Base-by-base conservation (phyloP, 352 stramenopile species). In the Peronospora belbahrii region DNA sequence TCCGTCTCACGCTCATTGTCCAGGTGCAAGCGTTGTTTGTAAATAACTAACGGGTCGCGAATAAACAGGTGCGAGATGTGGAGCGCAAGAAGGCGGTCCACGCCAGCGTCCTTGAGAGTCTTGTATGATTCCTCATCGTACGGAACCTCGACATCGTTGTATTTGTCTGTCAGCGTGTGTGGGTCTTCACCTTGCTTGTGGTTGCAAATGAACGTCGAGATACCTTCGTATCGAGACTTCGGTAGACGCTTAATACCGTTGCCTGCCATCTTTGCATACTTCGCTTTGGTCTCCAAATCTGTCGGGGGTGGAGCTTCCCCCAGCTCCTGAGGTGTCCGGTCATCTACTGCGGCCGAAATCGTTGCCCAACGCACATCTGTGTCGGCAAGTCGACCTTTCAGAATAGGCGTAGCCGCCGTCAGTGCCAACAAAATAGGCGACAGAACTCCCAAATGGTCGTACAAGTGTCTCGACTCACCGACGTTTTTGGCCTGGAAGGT, bases 51-150 rank as follows among this genome's bases (percentile, higher is more conserved):
- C 41, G 96, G 95, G 75, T 99, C 97, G 53, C 97, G 88, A 52
- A 98, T 96, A 56, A 99, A 99, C 20, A 99, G 68, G 64, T 99
- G 96, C 45, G 96, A 90, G 40, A 99, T 95, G 70, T 99, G 97
- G 42, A 96, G 82, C 20, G 96, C 91, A 6, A 99, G 77, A 39
- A 96, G 72, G 7, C 76, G 74, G 67, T 99, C 97, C 42, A 99
- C 85, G 43, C 92, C 96, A 38, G 85, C 85, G 7, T 84, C 73
- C 23, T 81, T 72, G 36, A 99, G 62, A 28, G 82, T 85, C 42
- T 85, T 63, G 62, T 98, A 98, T 13, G 88, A 96, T 17, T 80
- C 65, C 54, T 97, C 85, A 47, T 99, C 95, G 52, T 98, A 95
- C 19, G 86, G 82, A 7, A 98, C 88, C 2, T 96, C 81, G 19